A percentile compares a stretch with the other conserved stretches of the same genome.
Conservation (phyloP, 108 stramenopile species). For the Discostella pseudostelligera region DNA sequence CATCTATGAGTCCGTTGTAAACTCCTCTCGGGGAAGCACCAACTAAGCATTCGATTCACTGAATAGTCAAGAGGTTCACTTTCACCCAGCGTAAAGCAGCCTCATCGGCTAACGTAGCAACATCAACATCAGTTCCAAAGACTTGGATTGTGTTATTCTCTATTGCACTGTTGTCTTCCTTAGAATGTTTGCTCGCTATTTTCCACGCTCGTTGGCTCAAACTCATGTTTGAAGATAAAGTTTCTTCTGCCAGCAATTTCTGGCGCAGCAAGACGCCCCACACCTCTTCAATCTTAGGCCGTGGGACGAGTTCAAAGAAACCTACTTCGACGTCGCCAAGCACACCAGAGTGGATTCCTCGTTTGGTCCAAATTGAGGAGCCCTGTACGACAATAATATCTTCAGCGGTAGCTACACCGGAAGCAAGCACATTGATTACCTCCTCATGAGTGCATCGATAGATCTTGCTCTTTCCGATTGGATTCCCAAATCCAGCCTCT, state of each 20-base stretch:
- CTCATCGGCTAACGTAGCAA: constrained; percentile 31
- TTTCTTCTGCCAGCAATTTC: constrained; percentile 8
- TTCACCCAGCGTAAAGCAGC: constrained; percentile 35
- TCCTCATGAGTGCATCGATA: constrained; percentile 46
- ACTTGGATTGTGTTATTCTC: constrained; percentile 9
- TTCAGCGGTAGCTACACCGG: constrained; percentile 35
- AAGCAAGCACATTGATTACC: constrained; percentile 30
- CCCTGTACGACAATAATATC: constrained; percentile 62
- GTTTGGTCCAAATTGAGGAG: constrained; percentile 54
- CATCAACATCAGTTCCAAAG: constrained; percentile 31
- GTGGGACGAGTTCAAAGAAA: constrained; percentile 36
- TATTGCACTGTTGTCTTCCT: not conserved
- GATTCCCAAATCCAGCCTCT: constrained; percentile 34
- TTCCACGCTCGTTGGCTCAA: constrained; percentile 28
- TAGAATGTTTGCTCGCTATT: constrained; percentile 8
- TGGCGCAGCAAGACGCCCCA: constrained; percentile 25
- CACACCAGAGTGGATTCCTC: constrained; percentile 24
- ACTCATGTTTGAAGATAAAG: constrained; percentile 21
- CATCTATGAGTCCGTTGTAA: constrained; percentile 48
- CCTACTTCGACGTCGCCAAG: constrained; percentile 34
- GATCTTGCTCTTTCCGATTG: constrained; percentile 31
- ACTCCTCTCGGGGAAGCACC: constrained; percentile 13
- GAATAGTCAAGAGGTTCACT: no score
- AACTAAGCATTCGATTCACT: not conserved
- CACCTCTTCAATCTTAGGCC: constrained; percentile 9